Base-by-base conservation (phyloP, 75 land plant genomes). In the Isoetes taiwanensis region DNA sequence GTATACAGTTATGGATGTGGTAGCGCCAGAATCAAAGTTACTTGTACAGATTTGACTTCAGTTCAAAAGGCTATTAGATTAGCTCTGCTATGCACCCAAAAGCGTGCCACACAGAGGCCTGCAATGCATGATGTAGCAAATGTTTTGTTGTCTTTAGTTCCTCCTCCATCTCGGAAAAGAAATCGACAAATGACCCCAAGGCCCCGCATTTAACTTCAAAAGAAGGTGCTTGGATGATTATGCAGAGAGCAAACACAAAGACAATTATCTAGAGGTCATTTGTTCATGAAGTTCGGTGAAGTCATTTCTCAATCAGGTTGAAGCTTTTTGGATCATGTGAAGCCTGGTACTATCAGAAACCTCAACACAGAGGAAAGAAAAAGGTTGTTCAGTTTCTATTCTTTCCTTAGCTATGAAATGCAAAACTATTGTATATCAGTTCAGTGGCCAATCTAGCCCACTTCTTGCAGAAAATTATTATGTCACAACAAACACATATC, bases 111-210 rank as follows among this genome's bases (percentile, higher is more conserved):
- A 5, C 50, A 46, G 50, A 5, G 50, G 23, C 50, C 6, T 6
- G 50, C 50, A 46, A 46, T 46, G 50, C 50, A 46, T 23, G 50
- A 46, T n/a, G 50, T 46, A 6, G 50, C 50, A 46, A 46, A 46
- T 23, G 50, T 46, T 6, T 23, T 46, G 25, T 19, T 46, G 25
- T 46, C 50, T 6, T 23, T 46, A 16, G 5, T n/a, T 19, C 50
- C 50, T n/a, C 50, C 21, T 6, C 50, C 5, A 5, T 46, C n/a
- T 46, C 50, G 25, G 23, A 46, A 23, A 46, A 46, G n/a, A 6
- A 6, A 4, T 19, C 16, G 12, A 19, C 50, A 4, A 6, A 16
- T 6, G 23, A 6, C 25, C 50, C 50, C 6, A 37, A 9, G 9
- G 12, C 39, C 39, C 9, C 39, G 39, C 16, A 46, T n/a, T n/a